Evolutionary conservation across 2,329 filamentous ascomycete species (phyloP), one percentile per base, ranked within the genome.

Genomic region (Aciculosporium take): DNA sequence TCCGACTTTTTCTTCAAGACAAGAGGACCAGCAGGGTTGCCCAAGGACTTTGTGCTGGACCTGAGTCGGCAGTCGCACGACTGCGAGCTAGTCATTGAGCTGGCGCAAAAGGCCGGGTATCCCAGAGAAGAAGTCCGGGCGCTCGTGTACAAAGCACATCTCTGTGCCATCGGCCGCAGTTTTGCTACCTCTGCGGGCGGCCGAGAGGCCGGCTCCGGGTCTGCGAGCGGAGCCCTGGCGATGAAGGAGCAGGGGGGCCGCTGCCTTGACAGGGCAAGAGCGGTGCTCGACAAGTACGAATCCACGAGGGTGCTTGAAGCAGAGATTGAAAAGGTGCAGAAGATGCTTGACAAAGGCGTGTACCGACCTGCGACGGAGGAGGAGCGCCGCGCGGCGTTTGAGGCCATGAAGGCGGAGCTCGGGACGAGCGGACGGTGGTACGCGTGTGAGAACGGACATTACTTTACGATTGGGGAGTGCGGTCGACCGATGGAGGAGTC

Each of bases 401-500:
- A 47, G 1, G 72, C 74, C 2, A 76, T 79, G 72, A 53, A 65
- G 1, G 42, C 37, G 0, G 68, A 71, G 45, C 68, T 75, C 29
- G 45, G 40, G 0, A 67, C 69, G 0, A 74, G 67, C 0, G 76
- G 77, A 0, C 73, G 79, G 47, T 81, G 76, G 76, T 81, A 79
- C 53, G 63, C 58, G 1, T 79, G 74, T 46, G 55, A 47, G 20
- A 74, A 76, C 43, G 67, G 68, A 2, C 72, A 79, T 51, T 69
- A 72, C 3, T 79, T 83, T 47, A 74, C 76, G 0, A 66, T 82
- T 25, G 77, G 76, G 1, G 74, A 82, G 45, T 81, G 78, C 50
- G 78, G 78, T 1, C 73, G 75, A 66, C 73, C 79, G 0, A 79
- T 81, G 74, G 46, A 83, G 53, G 41, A 51, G 17, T 67, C 76